Evolutionary conservation across 2,329 filamentous ascomycete genomes (phyloP).

Genomic region (Uncinocarpus reesii): DNA sequence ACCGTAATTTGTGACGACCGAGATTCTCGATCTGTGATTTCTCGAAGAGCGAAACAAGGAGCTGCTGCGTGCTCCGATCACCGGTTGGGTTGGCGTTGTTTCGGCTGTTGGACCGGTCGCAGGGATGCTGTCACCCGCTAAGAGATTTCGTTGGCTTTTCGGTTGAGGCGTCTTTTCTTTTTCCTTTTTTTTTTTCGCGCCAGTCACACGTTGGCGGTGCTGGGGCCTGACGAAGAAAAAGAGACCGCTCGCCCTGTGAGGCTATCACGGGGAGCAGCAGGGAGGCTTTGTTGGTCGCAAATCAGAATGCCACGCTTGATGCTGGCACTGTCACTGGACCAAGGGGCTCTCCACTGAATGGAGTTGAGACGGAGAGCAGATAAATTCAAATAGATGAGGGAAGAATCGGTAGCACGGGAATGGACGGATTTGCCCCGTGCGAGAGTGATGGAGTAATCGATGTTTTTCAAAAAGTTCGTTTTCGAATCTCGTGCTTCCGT

Average conservation of each 20-base stretch:
- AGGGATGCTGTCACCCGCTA: not conserved
- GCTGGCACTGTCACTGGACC: constrained; percentile 3
- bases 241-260: not conserved
- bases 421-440: too few species aligned
- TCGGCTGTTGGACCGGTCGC: constrained; percentile 5
- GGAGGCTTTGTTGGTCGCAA: constrained; percentile 5
- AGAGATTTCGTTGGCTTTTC: not conserved
- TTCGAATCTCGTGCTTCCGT: constrained; percentile 3
- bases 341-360: too few species aligned
- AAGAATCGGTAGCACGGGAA: too few species aligned
- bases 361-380: not conserved
- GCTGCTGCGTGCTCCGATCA: constrained; percentile 7
- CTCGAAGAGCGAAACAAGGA: not conserved
- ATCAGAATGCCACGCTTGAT: constrained; percentile 7
- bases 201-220: constrained; percentile 8
- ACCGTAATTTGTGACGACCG: not conserved
- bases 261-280: constrained; percentile 4
- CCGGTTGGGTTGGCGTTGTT: constrained; percentile 10
- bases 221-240: not conserved
- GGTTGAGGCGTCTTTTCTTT: not conserved
- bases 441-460: too few species aligned
- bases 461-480: not conserved
- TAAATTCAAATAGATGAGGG: not conserved
- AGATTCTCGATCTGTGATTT: not conserved
- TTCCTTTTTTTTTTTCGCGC: not conserved